Base-by-base conservation (phyloP, 768 basidiomycete species). In the Boletales sp. region DNA sequence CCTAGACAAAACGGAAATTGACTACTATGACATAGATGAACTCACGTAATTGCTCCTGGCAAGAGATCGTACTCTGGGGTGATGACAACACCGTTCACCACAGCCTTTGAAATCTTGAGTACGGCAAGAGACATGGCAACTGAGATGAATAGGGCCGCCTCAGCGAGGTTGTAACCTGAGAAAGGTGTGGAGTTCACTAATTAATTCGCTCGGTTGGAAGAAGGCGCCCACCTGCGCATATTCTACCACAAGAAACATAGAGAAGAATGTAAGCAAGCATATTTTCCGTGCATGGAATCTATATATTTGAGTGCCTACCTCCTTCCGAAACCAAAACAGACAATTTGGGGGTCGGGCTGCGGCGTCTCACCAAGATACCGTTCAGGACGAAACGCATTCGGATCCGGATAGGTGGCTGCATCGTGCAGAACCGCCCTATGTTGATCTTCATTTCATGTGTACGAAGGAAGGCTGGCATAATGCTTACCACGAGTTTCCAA, bases 391-490 rank as follows among this genome's bases (percentile, higher is more conserved):
- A 73, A 73, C 2, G 38, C 50, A 1, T 38, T 35, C 2, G 73
- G 72, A 40, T 71, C 59, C 8, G 64, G 59, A 48, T 74, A 73
- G 5, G 41, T 63, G 7, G 70, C 61, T 2, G 73, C 72, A 59
- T 85, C 76, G 41, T 77, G 76, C 1, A 79, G 64, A 63, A 84
- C 76, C n/a, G 63, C 67, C 81, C 83, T 82, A 46, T 36, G n/a
- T 34, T 12, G 11, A 13, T 34, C 11, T 14, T 34, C 6, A 8
- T 11, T 14, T 34, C 33, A 34, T 34, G 33, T 34, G 5, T 7
- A 13, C 21, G 10, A 19, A 30, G 8, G n/a, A 3, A 13, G 8
- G n/a, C 14, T 31, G 9, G 2, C 8, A 28, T 0, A 2, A 43
- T 10, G 62, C 72, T 38, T 46, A 59, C 61, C 63, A 65, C 1